Conservation (phyloP, 768 basidiomycete species). For the Phylloporus sp. region DNA sequence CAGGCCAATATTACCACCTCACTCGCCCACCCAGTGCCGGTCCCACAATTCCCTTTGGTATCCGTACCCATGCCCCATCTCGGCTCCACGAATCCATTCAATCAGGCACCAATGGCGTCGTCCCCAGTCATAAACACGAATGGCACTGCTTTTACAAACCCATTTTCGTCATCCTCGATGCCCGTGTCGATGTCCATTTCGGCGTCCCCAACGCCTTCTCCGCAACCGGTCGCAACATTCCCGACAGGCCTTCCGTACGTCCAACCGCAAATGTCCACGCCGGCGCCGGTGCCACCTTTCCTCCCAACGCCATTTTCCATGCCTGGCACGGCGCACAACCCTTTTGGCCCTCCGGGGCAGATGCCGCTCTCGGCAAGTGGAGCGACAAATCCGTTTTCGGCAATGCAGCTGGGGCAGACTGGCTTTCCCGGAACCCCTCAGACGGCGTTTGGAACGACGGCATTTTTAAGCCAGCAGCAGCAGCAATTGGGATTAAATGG, state of each 20-base stretch:
- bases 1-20: conserved; percentile 1
- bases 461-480: conserved; percentile 20
- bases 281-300: conserved; percentile 1
- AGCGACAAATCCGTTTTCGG: conserved; percentile 17
- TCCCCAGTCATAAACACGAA: no score
- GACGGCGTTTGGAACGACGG: conserved; percentile 14
- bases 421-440: conserved; percentile 29
- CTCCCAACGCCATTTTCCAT: conserved; percentile 2
- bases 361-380: conserved; percentile 17
- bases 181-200: conserved; percentile 2
- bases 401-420: conserved; percentile 10
- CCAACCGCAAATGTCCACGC: not conserved
- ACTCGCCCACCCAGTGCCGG: conserved; percentile 5
- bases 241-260: conserved; percentile 5
- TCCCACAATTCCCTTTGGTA: conserved; percentile 7
- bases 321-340: conserved; percentile 17
- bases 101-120: conserved; percentile 1
- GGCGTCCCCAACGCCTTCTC: conserved; percentile 5
- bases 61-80: conserved; percentile 3
- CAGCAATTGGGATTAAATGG: conserved; percentile 17
- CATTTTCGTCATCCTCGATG: conserved; percentile 13
- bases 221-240: conserved; percentile 5
- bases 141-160: conserved; percentile 7
- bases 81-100: conserved; percentile 19
- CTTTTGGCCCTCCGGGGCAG: conserved; percentile 20